Conservation (phyloP, 257 asterid genomes). For the Leonotis leonurus region DNA sequence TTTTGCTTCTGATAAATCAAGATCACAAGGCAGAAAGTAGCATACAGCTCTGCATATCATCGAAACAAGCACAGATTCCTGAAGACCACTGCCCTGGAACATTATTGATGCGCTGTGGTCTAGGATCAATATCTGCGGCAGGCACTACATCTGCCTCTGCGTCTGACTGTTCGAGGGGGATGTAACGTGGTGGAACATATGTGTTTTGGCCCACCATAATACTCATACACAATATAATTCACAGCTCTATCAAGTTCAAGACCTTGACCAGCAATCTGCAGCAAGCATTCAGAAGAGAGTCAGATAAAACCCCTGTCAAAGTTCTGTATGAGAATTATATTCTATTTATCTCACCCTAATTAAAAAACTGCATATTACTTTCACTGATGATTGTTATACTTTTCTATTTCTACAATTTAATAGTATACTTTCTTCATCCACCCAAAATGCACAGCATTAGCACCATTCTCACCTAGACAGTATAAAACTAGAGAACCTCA, state of each 20-base stretch:
- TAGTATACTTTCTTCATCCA: not conserved
- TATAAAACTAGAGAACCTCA: not conserved
- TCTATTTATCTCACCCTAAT: not conserved
- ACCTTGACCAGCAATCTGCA: constrained; percentile 28
- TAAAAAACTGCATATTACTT: not conserved
- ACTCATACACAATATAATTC: constrained; percentile 4
- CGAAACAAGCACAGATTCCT: constrained; percentile 96
- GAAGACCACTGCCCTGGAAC: constrained; percentile 74
- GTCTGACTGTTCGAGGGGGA: constrained; percentile 65
- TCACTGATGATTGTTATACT: not conserved
- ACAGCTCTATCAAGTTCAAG: constrained; percentile 9
- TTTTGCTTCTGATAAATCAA: constrained; percentile 56
- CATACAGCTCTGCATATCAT: constrained; percentile 94
- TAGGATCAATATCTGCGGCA: constrained; percentile 24
- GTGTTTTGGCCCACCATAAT: constrained; percentile 38
- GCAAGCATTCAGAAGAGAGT: constrained; percentile 15
- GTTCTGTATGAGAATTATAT: not conserved
- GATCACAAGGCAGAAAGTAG: constrained; percentile 52
- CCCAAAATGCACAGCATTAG: not conserved
- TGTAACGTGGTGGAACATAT: constrained; percentile 77
- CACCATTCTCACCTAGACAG: not conserved
- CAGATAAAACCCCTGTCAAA: constrained; percentile 1
- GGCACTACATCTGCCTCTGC: constrained; percentile 35
- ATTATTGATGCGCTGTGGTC: constrained; percentile 22
- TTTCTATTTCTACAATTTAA: not conserved